Evolutionary conservation across 306 rosid species (phyloP), one percentile per base, ranked within the genome.

Genomic region (Vigna angularis): DNA sequence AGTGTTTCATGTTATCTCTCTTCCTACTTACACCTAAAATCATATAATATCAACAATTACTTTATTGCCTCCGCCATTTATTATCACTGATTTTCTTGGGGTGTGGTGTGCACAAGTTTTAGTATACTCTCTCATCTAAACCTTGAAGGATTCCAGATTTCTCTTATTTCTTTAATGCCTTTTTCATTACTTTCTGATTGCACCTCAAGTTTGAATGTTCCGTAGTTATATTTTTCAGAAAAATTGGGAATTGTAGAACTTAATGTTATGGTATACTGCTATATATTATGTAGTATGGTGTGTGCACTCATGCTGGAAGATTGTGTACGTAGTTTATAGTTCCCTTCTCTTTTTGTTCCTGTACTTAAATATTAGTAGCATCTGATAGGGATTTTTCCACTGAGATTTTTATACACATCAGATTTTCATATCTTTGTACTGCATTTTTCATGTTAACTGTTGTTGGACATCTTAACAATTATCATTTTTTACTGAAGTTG

Each of bases 121-220:
- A 61, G 20, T 13, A 14, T 14, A 7, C 17, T 13, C 7, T 30
- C 15, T 61, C 12, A 61, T 61, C 66, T 14, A 14, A 9, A 42
- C 70, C 56, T 28, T 3, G 40, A 44, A 28, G 75, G 12, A 58
- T 1, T 15, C 52, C 28, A 22, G 42, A 50, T 36, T 20, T 71
- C 34, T 38, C 56, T 32, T 48, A 7, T 40, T 42, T 73, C 62
- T 9, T 52, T 10, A 4, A 9, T 53, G 16, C 17, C 64, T 7
- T 42, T 44, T 69, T 44, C 8, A 18, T 11, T 81, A 10, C n/a
- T 48, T 32, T 34, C 20, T 74, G 40, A 40, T 76, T 74, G 51
- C 57, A 34, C 34, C 74, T 51, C 42, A 64, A 40, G 38, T 80
- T 51, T 62, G 55, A 62, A 64, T 20, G 42, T 71, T 82, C 6